Base-by-base conservation (phyloP, 768 basidiomycete genomes). In the Pholiota conissans region DNA sequence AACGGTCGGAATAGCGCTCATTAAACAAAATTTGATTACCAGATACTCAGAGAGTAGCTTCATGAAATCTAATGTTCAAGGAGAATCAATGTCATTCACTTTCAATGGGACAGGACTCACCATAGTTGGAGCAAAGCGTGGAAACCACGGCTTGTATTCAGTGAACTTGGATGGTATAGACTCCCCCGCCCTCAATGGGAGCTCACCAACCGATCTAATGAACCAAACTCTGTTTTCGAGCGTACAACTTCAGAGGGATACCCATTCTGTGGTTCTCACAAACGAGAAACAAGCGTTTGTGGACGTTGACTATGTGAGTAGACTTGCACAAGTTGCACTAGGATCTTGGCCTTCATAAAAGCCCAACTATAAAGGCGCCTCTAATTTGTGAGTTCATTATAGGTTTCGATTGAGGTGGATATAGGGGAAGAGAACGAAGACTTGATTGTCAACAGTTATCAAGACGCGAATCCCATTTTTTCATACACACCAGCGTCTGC, bases 41-140 rank as follows among this genome's bases (percentile, higher is more conserved):
- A 78, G 77, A 56, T 78, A 78, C 49, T 72, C 71, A 20, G 66
- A 69, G 18, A 65, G 61, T 47, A 77, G 74, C n/a, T 77, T 77
- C 49, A 68, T 69, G 10, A 65, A 59, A 6, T 72, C 74, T 29
- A 65, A 72, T 18, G 55, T 60, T 0, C 60, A 62, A 29, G 65
- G 63, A 11, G 69, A 71, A 1, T 47, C 56, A 8, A 64, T 62
- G 6, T 63, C 65, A 0, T 65, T 78, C 55, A 55, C 46, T 26
- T 79, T 76, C 63, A 73, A 74, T 37, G 78, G 77, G 5, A 71
- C 70, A 11, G 66, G 37, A 18, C 40, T 67, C 20, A 29, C 52
- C 2, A 40, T 69, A 6, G 60, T 49, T 47, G 65, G 68, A 0
- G 59, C 66, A 10, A 62, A 59, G 54, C 61, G 66, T 14, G 34